Conservation (phyloP, 2,329 filamentous ascomycete genomes). For the Penicillium hesseltinei region DNA sequence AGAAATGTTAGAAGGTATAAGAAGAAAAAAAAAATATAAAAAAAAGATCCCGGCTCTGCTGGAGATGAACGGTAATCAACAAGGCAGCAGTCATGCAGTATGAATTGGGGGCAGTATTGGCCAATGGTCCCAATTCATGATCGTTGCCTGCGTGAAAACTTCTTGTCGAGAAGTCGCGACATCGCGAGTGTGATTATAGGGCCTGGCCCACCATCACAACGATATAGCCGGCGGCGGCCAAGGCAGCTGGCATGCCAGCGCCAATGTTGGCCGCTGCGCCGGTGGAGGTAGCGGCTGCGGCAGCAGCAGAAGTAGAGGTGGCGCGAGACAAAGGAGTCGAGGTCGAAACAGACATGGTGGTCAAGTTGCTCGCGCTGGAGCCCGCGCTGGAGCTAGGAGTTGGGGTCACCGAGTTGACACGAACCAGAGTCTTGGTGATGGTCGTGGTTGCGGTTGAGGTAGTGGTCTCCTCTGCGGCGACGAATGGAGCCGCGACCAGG, state of each 20-base stretch:
- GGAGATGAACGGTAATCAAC: constrained; percentile 21
- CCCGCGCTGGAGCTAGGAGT: constrained; percentile 15
- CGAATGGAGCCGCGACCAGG: constrained; percentile 34
- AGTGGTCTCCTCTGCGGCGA: constrained; percentile 28
- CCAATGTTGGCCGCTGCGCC: constrained; percentile 22
- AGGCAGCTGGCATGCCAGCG: constrained; percentile 30
- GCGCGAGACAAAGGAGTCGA: constrained; percentile 21
- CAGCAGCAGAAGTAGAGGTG: constrained; percentile 13
- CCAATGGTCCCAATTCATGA: not conserved
- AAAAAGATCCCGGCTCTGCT: constrained; percentile 20
- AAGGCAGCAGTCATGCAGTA: constrained; percentile 6
- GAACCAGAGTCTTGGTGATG: constrained; percentile 44
- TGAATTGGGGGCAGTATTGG: not conserved
- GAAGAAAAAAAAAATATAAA: constrained; percentile 15
- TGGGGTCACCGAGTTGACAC: constrained; percentile 43
- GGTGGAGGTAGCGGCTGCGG: constrained; percentile 17
- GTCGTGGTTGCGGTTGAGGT: constrained; percentile 38
- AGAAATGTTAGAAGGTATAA: constrained; percentile 18
- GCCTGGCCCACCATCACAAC: constrained; percentile 37
- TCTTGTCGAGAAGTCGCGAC: not conserved
- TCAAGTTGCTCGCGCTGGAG: constrained; percentile 3
- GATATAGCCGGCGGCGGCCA: constrained; percentile 38
- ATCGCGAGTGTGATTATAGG: constrained; percentile 27
- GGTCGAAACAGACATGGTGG: constrained; percentile 18
- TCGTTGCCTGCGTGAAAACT: not conserved